Percentiles rank a stretch among this genome's conserved stretches.
These are phyloP conservation scores for Xylariomycetidae sp. DNA, from an alignment of 2,329 filamentous ascomycete genomes.

Conservation along the genomic window DNA sequence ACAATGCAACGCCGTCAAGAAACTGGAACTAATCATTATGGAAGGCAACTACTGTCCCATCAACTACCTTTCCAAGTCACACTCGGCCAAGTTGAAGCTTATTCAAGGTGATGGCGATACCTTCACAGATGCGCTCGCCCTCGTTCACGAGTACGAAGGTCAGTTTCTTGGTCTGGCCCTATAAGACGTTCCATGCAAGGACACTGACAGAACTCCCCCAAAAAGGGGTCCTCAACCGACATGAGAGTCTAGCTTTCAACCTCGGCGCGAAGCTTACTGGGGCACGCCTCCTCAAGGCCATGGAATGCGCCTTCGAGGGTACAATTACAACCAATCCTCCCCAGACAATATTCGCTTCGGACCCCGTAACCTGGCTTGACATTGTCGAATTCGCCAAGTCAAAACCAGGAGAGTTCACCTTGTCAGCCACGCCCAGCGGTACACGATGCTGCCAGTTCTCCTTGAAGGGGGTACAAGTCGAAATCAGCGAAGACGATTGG, in stretches of 20 bases:
- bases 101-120: conserved; percentile 56
- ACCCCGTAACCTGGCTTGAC: conserved; percentile 70
- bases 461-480: conserved; percentile 72
- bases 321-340: conserved; percentile 52
- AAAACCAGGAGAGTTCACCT: conserved; percentile 70
- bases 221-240: conserved; percentile 68
- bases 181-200: too few species aligned
- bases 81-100: conserved; percentile 39
- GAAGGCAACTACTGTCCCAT: conserved; percentile 34
- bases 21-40: conserved; percentile 15
- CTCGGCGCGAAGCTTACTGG: conserved; percentile 78
- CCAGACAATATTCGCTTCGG: conserved; percentile 52
- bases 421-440: conserved; percentile 64
- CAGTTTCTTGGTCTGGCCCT: too few species aligned
- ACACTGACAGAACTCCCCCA: too few species aligned
- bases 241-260: conserved; percentile 81
- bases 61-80: conserved; percentile 46
- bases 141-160: conserved; percentile 75
- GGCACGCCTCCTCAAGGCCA: conserved; percentile 76
- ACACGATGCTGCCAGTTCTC: conserved; percentile 73
- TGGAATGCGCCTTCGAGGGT: conserved; percentile 80
- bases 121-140: conserved; percentile 64
- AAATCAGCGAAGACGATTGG: conserved; percentile 86
- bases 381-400: conserved; percentile 78
- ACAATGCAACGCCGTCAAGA: too few species aligned